Percentiles rank a stretch among this genome's conserved stretches.
These are phyloP conservation scores for Corymbia calophylla DNA, from an alignment of 441 rosid species.

Conservation along the genomic window DNA sequence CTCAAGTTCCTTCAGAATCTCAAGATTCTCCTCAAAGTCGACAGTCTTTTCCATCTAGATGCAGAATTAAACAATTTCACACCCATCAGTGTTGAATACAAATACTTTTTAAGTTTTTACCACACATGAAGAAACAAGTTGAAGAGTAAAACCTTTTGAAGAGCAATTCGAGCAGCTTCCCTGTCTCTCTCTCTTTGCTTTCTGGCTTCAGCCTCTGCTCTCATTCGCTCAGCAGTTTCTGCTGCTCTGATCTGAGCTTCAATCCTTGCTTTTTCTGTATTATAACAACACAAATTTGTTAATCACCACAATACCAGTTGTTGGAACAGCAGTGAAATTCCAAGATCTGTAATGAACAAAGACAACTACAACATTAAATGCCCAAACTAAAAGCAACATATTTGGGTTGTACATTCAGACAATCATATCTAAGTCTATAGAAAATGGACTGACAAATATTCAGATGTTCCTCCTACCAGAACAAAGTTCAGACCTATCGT, in stretches of 20 bases:
- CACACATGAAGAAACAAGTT: background rate
- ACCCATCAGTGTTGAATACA: background rate
- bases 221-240: slow-evolving; percentile 42
- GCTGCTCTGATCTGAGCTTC: slow-evolving; percentile 69
- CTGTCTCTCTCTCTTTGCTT: slow-evolving; percentile 48
- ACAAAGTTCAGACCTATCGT: background rate
- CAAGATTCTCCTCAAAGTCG: slow-evolving; percentile 41
- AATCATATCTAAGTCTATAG: background rate
- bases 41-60: slow-evolving; percentile 58
- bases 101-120: background rate
- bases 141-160: slow-evolving; percentile 35
- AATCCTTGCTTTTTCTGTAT: slow-evolving; percentile 59
- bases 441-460: background rate
- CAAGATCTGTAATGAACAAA: background rate
- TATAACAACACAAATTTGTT: background rate
- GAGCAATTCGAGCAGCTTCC: slow-evolving; percentile 59
- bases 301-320: background rate
- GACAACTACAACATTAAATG: background rate
- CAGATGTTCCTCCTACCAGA: background rate
- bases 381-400: background rate
- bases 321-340: background rate
- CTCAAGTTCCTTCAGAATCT: slow-evolving; percentile 50
- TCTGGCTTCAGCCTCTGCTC: slow-evolving; percentile 48
- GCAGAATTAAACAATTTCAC: background rate
- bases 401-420: background rate